Percentiles rank a stretch among this genome's conserved stretches.
These are phyloP conservation scores for Paspalum vaginatum DNA, from an alignment of 176 grass and related monocot species.

Conservation along the genomic window DNA sequence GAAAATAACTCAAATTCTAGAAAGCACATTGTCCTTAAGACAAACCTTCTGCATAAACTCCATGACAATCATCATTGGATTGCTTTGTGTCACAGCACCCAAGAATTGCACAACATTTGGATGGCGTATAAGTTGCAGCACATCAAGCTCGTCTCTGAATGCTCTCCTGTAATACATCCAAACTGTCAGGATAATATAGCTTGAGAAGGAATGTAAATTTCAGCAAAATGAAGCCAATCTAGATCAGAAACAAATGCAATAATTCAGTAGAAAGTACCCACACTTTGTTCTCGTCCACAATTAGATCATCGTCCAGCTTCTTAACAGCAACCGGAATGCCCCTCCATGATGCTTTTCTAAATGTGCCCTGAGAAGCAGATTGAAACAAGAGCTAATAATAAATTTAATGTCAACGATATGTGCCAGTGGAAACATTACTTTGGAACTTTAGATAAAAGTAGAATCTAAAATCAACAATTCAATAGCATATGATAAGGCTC, in stretches of 20 bases:
- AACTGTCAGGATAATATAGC: slow-evolving; percentile 38
- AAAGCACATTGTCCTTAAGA: not conserved
- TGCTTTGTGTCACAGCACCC: slow-evolving; percentile 97
- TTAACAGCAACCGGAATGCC: slow-evolving; percentile 93
- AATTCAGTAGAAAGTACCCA: slow-evolving; percentile 67
- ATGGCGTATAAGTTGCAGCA: slow-evolving; percentile 93
- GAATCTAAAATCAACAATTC: not conserved
- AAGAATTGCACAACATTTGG: slow-evolving; percentile 99
- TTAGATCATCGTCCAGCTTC: slow-evolving; percentile 84
- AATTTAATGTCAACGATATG: not conserved
- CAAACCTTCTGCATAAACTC: slow-evolving; percentile 98
- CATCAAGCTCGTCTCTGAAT: slow-evolving; percentile 91
- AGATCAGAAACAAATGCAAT: slow-evolving; percentile 30
- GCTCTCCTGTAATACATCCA: slow-evolving; percentile 54
- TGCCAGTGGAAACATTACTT: slow-evolving; percentile 13
- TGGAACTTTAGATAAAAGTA: slow-evolving; percentile 6
- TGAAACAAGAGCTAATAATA: slow-evolving; percentile 9
- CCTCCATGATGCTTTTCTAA: slow-evolving; percentile 84
- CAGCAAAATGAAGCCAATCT: slow-evolving; percentile 24
- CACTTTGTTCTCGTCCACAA: slow-evolving; percentile 88
- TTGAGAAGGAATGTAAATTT: slow-evolving; percentile 5
- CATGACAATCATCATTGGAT: slow-evolving; percentile 99
- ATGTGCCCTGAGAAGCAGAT: slow-evolving; percentile 76
- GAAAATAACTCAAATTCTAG: not conserved
- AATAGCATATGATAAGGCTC: not conserved